Evolutionary conservation across 495 filamentous ascomycete genomes (phyloP), one percentile per base, ranked within the genome.

Genomic region (Neurospora pannonica): DNA sequence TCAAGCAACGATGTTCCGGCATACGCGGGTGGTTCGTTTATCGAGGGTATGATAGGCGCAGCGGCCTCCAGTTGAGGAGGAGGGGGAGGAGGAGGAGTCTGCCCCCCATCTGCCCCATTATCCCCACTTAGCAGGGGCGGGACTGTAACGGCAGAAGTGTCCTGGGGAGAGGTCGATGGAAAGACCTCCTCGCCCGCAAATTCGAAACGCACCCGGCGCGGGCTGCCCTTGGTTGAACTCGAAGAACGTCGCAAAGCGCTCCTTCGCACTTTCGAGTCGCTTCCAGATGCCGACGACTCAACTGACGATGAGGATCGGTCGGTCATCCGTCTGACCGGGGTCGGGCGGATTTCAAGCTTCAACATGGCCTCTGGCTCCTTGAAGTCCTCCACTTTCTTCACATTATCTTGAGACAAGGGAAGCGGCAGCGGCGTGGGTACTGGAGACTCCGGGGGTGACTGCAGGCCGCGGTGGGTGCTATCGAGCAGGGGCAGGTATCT

Each of bases 401-500:
- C 70, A 37, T 74, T 72, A 28, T 76, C 81, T 71, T 37, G 36
- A 6, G 76, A 70, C 70, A 76, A 74, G 39, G 76, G 70, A 46
- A 74, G 74, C 75, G 40, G 71, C 70, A 38, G 71, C 10, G 72
- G 37, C 37, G 70, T 28, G 60, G 77, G 80, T 42, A 71, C 70
- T 37, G 76, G 75, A 24, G 75, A 75, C 71, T 72, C 71, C 19
- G 78, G 77, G 6, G 81, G 76, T 48, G 80, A 78, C 70, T 76
- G 75, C 36, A 46, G 75, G 67, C 67, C 73, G 72, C 81, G 83
- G 54, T 83, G 78, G 38, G 77, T 78, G 71, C 82, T 82, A 74
- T 88, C 88, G 46, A 90, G 87, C 46, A 90, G 81, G 69, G 88
- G 88, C 40, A 91, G 83, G 76, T 88, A 90, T 71, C 80, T 85